Base-by-base conservation (phyloP, 202 grass and related monocot genomes). In the Cymbopogon flexuosus region DNA sequence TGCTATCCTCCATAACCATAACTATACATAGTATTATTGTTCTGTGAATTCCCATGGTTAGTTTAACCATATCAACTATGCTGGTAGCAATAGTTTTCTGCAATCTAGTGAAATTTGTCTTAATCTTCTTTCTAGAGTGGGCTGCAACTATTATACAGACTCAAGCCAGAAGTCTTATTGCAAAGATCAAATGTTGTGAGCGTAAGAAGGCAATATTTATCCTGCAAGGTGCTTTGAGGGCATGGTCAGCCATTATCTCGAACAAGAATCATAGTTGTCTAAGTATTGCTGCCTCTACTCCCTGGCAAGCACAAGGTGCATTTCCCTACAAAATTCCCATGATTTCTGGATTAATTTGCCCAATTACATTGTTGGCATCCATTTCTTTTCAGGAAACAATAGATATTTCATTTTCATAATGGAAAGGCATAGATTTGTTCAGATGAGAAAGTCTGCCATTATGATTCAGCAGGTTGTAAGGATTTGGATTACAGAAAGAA, bases 361-460 rank as follows among this genome's bases (percentile, higher is more conserved):
- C 40, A 19, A 39, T 80, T 65, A 76, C 33, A 62, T 59, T 56
- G 14, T 65, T 80, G 21, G 43, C 58, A 19, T 80, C 5, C 18
- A 68, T 62, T 72, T 70, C 52, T 81, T 73, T 65, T 56, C 75
- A 92, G 90, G 67, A 74, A 30, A 45, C 76, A 78, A 51, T 12
- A 62, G 60, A 69, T 80, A 89, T 74, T 73, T 84, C 43, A 76
- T 33, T 66, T 86, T 86, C 33, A 86, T 92, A 79, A 73, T 65
- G 40, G 90, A 92, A 78, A 89, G 90, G 63, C 76, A 78, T 69
- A 70, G 37, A 73, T 92, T 89, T 89, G 71, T 92, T 52, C 83
- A 40, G 27, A 89, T 86, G 77, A 92, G 75, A 84, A 87, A 72
- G 75, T 89, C 76, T 77, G 65, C 81, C 14, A 41, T 77, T 42